Evolutionary conservation across 495 filamentous ascomycete genomes (phyloP).

Genomic region (Trypethelium eluteriae): DNA sequence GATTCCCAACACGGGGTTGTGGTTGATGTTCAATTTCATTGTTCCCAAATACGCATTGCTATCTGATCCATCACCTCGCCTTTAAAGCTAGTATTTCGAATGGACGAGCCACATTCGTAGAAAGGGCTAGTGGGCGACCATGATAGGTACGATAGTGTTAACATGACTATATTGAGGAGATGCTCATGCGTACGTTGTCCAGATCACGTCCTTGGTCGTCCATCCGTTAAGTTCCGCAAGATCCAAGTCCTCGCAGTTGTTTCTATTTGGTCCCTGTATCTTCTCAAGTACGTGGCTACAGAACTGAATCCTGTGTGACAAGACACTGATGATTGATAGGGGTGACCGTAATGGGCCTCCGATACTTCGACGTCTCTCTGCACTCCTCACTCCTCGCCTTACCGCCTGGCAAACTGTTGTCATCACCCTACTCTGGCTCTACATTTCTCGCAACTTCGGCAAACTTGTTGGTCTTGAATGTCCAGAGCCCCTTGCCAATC

Average conservation of each 20-base stretch:
- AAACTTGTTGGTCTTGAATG: constrained; percentile 85
- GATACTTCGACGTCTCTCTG: constrained; percentile 61
- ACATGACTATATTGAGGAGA: background rate
- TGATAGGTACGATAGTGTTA: constrained; percentile 7
- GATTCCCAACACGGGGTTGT: background rate
- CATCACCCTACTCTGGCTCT: constrained; percentile 83
- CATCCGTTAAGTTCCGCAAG: constrained; percentile 82
- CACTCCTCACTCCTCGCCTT: constrained; percentile 56
- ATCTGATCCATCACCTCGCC: too few species aligned
- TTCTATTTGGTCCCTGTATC: constrained; percentile 81
- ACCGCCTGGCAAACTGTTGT: constrained; percentile 86
- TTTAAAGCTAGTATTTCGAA: background rate
- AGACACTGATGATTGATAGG: constrained; percentile 39
- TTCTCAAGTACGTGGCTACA: constrained; percentile 45
- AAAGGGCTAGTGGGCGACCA: background rate
- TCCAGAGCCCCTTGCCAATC: constrained; percentile 87
- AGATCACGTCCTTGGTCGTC: constrained; percentile 90
- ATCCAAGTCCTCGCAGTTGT: constrained; percentile 88
- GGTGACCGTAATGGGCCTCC: constrained; percentile 86
- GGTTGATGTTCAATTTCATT: background rate
- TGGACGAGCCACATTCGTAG: background rate
- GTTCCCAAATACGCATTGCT: background rate
- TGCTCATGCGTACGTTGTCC: background rate
- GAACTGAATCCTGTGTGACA: constrained; percentile 23
- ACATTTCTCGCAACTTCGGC: constrained; percentile 83